Percentiles rank a stretch among this genome's conserved stretches.
These are phyloP conservation scores for Dendrobium officinale DNA, from an alignment of 106 monocot species.

Conservation along the genomic window DNA sequence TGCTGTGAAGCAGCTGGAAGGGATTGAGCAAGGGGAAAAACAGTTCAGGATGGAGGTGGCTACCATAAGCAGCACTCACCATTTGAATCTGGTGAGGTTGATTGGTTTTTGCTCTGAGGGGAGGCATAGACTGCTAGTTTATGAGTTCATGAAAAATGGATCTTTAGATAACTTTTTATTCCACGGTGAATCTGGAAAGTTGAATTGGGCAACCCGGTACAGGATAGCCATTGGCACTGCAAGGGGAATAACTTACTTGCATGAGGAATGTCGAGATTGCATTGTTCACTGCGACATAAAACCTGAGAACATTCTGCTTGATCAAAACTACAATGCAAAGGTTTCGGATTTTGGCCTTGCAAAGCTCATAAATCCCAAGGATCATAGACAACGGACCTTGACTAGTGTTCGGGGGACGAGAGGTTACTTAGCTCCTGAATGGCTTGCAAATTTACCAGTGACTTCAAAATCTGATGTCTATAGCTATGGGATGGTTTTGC, in stretches of 20 bases:
- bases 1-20: constrained; percentile 87
- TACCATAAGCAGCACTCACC: constrained; percentile 90
- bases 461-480: constrained; percentile 86
- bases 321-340: constrained; percentile 67
- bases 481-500: constrained; percentile 85
- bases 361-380: constrained; percentile 56
- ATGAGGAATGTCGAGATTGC: constrained; percentile 90
- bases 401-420: constrained; percentile 67
- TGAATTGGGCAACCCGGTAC: constrained; percentile 52
- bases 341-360: constrained; percentile 92
- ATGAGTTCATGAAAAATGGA: constrained; percentile 88
- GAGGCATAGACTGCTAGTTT: constrained; percentile 69
- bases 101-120: constrained; percentile 89
- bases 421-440: constrained; percentile 86
- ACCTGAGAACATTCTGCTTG: constrained; percentile 92
- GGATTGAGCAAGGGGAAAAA: constrained; percentile 91
- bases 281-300: constrained; percentile 92
- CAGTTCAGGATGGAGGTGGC: constrained; percentile 95
- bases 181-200: constrained; percentile 12
- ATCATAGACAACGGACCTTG: constrained; percentile 55
- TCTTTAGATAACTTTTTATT: constrained; percentile 65
- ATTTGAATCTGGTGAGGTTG: constrained; percentile 75
- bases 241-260: constrained; percentile 75
- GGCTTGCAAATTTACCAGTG: constrained; percentile 75
- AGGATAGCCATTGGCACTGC: constrained; percentile 69